Base-by-base conservation (phyloP, 352 stramenopile genomes). In the Peronospora farinosa region DNA sequence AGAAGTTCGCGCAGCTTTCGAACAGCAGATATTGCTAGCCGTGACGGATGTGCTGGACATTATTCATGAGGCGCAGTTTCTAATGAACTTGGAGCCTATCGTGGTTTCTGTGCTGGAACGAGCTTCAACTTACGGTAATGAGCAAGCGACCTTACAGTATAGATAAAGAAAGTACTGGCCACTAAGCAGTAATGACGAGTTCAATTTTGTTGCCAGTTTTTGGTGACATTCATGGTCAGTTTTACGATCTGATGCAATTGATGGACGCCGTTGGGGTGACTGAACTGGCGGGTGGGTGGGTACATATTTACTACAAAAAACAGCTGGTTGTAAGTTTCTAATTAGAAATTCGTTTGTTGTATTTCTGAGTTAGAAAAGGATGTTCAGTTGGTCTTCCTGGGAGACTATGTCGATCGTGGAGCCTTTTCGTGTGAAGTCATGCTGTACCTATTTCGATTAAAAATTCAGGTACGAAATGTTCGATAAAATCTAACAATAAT, bases 341-440 rank as follows among this genome's bases (percentile, higher is more conserved):
- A 1, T 38, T 35, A 10, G 4, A 35, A 36, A 36, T 4, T 36
- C 10, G 31, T 15, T 36, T 35, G 5, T 10, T 35, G n/a, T n/a
- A n/a, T n/a, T n/a, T n/a, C n/a, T n/a, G n/a, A n/a, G n/a, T n/a
- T n/a, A n/a, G n/a, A n/a, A n/a, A n/a, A n/a, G n/a, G n/a, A n/a
- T n/a, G n/a, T n/a, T n/a, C 77, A 78, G 25, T 32, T 92, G 25
- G 44, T 92, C 9, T 91, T 92, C 38, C 41, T 92, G 0, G 78
- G 79, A 8, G 82, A 91, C 49, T 92, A 91, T 31, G 78, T 92
- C 13, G 79, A 91, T 31, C 73, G 82, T 7, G 82, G 81, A 1
- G 82, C 60, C 5, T 92, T 92, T 44, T 91, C 77, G 6, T 86
- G 79, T 44, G 82, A 92, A 71, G 78, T 85, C 7, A 86, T 92